Evolutionary conservation across 2,329 filamentous ascomycete species (phyloP).

Genomic region (Diaporthe capsici): DNA sequence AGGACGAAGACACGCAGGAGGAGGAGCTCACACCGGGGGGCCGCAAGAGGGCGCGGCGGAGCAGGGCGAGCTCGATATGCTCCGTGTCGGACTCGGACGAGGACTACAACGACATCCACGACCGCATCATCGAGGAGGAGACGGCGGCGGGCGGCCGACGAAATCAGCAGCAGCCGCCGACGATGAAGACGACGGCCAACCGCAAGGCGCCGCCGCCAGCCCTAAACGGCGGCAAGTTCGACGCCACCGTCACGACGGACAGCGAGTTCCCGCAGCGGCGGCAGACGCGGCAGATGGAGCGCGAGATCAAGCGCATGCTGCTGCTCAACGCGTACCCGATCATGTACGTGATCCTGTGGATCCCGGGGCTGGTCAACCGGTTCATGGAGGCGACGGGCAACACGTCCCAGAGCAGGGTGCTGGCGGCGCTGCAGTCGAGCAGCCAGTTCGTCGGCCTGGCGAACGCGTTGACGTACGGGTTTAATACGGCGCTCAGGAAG

Average conservation of each 20-base stretch:
- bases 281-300: slow-evolving; percentile 44
- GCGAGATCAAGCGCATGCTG: slow-evolving; percentile 51
- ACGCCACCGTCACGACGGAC: slow-evolving; percentile 28
- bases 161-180: neutral
- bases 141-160: neutral
- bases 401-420: slow-evolving; percentile 16
- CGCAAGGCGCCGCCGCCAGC: slow-evolving; percentile 25
- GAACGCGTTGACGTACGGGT: slow-evolving; percentile 56
- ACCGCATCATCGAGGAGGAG: slow-evolving; percentile 27
- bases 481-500: slow-evolving; percentile 50
- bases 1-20: slow-evolving; percentile 6
- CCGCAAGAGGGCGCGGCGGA: neutral
- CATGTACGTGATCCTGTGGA: slow-evolving; percentile 55
- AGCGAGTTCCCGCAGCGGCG: slow-evolving; percentile 43
- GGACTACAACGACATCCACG: slow-evolving; percentile 25
- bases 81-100: slow-evolving; percentile 17
- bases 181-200: slow-evolving; percentile 28
- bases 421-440: slow-evolving; percentile 50
- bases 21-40: slow-evolving; percentile 3
- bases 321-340: slow-evolving; percentile 56
- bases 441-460: slow-evolving; percentile 56
- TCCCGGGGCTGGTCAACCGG: slow-evolving; percentile 55
- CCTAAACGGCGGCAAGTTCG: slow-evolving; percentile 36
- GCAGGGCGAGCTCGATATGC: neutral
- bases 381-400: slow-evolving; percentile 49